phyloP scores from a whole-genome alignment of 176 grass and related monocot species.

The Melocanna baccifera region DNA sequence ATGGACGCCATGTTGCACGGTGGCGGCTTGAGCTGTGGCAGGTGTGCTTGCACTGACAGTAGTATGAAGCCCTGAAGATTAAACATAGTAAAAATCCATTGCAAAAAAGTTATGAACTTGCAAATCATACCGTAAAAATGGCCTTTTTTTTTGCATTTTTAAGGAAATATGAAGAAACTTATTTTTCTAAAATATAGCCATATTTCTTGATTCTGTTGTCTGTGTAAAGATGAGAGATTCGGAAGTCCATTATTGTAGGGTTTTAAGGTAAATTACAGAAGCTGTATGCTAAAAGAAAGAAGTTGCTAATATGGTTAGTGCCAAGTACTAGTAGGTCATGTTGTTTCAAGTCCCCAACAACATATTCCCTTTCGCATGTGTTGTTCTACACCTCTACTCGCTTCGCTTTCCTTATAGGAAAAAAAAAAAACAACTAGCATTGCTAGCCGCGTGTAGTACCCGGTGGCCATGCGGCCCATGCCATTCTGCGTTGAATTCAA shows the following conservation, averaged over 20 bases:
- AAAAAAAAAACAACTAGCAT: not conserved
- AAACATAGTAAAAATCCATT: not conserved
- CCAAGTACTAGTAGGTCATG: not conserved
- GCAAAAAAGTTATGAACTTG: not conserved
- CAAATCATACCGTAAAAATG: not conserved
- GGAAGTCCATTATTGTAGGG: not conserved
- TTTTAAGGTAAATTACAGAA: not conserved
- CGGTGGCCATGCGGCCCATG: not conserved
- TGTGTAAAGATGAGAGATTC: no score
- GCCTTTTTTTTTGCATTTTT: not conserved
- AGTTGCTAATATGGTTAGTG: not conserved
- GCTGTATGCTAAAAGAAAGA: not conserved
- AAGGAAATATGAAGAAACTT: not conserved
- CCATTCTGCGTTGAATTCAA: constrained; percentile 43
- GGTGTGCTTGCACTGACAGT: constrained; percentile 83
- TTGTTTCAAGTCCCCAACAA: constrained; percentile 17
- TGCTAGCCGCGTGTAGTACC: not conserved
- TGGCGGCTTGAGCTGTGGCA: constrained; percentile 88
- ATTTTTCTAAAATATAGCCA: not conserved
- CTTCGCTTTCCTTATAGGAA: not conserved
- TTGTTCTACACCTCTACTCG: not conserved
- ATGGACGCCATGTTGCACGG: constrained; percentile 70
- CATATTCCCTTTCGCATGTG: constrained; percentile 17
- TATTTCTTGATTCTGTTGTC: not conserved
- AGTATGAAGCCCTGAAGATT: constrained; percentile 76